A percentile compares a stretch with the other conserved stretches of the same genome.
Conservation (phyloP, 78 protist genomes). For the Cyanophora paradoxa region DNA sequence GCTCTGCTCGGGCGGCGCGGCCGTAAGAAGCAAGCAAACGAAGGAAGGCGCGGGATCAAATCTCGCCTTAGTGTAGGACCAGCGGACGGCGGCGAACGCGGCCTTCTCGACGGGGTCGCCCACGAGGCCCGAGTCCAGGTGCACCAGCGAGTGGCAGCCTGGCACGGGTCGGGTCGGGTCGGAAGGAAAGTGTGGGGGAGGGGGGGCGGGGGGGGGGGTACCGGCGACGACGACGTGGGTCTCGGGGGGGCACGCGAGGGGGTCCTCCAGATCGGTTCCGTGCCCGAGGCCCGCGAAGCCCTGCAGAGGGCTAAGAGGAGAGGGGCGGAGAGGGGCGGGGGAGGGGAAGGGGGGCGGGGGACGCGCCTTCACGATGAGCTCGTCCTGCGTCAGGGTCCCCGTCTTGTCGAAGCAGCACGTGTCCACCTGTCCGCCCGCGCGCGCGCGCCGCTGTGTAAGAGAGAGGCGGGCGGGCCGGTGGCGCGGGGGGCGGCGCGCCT, state of each 20-base stretch:
- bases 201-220: too few relatives aligned
- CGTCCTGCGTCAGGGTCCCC: slow-evolving; percentile 47
- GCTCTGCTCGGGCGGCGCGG: too few relatives aligned
- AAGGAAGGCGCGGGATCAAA: background rate
- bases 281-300: background rate
- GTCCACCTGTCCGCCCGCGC: too few relatives aligned
- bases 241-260: background rate
- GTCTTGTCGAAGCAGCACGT: slow-evolving; percentile 99
- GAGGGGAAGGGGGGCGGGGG: slow-evolving; percentile 8
- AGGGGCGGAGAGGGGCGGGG: background rate
- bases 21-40: too few relatives aligned
- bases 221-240: background rate
- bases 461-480: too few relatives aligned
- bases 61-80: slow-evolving; percentile 19
- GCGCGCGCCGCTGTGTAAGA: too few relatives aligned
- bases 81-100: slow-evolving; percentile 64
- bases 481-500: too few relatives aligned
- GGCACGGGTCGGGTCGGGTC: too few relatives aligned
- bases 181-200: background rate
- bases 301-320: background rate
- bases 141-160: slow-evolving; percentile 85
- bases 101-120: slow-evolving; percentile 98
- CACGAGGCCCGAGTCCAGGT: slow-evolving; percentile 30
- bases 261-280: background rate
- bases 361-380: slow-evolving; percentile 70